These are phyloP conservation scores for Cymbidium sinense DNA, from an alignment of 106 monocot species.

Conservation along the genomic window DNA sequence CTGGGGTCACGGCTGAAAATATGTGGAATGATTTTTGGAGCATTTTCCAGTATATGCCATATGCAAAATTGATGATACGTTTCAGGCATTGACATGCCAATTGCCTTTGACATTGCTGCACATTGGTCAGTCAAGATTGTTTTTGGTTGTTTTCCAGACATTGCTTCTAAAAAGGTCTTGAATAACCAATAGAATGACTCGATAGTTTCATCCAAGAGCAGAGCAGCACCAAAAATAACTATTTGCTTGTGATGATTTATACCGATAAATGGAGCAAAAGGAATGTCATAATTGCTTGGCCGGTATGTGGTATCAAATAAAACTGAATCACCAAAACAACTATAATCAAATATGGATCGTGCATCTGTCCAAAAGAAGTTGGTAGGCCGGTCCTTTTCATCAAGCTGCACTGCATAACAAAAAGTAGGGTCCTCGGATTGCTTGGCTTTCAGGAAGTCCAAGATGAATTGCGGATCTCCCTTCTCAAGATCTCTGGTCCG, in stretches of 20 bases:
- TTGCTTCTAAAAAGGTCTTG: slow-evolving; percentile 36
- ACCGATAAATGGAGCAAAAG: slow-evolving; percentile 64
- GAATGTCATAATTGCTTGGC: slow-evolving; percentile 25
- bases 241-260: slow-evolving; percentile 55
- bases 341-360: slow-evolving; percentile 42
- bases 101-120: slow-evolving; percentile 28
- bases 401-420: slow-evolving; percentile 59
- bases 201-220: slow-evolving; percentile 46
- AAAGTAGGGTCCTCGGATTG: slow-evolving; percentile 60
- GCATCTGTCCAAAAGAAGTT: slow-evolving; percentile 75
- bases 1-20: slow-evolving; percentile 18
- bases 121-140: slow-evolving; percentile 40
- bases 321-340: slow-evolving; percentile 57
- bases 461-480: slow-evolving; percentile 49
- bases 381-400: slow-evolving; percentile 45
- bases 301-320: slow-evolving; percentile 53
- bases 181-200: slow-evolving; percentile 56
- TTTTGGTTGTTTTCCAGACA: slow-evolving; percentile 48
- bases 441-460: slow-evolving; percentile 55
- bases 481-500: slow-evolving; percentile 41
- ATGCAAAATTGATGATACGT: slow-evolving; percentile 37
- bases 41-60: slow-evolving; percentile 41
- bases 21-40: slow-evolving; percentile 21
- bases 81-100: slow-evolving; percentile 19
- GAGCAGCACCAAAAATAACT: slow-evolving; percentile 43